Evolutionary conservation across 106 monocot genomes (phyloP).

Genomic region (Acorus calamus): DNA sequence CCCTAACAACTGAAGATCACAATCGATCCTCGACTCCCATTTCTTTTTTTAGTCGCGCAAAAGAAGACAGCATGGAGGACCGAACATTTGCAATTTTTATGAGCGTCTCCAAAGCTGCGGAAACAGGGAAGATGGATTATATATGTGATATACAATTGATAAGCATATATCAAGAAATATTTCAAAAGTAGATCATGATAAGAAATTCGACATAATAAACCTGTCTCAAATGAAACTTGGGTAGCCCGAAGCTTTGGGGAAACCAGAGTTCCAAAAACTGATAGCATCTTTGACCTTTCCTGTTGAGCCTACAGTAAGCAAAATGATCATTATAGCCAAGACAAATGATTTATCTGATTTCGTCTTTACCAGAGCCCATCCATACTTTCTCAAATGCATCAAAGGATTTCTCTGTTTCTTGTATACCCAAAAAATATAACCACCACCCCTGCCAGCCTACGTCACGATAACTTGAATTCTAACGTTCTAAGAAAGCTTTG

Average conservation of each 20-base stretch:
- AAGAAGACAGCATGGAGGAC: constrained; percentile 45
- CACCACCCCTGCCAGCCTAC: too few relatives aligned
- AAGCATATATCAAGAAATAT: not conserved
- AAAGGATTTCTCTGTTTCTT: not conserved
- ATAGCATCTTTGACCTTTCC: constrained; percentile 55
- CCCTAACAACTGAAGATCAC: too few relatives aligned
- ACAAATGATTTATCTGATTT: not conserved
- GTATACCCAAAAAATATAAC: not conserved
- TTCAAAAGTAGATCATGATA: too few relatives aligned
- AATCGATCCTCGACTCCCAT: not conserved
- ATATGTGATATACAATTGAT: not conserved
- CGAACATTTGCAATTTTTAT: constrained; percentile 56
- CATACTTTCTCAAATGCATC: too few relatives aligned
- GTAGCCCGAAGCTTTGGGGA: constrained; percentile 76
- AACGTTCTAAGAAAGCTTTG: not conserved
- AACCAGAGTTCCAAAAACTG: constrained; percentile 75
- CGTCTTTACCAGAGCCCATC: too few relatives aligned
- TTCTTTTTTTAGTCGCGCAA: constrained; percentile 21
- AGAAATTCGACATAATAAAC: constrained; percentile 10
- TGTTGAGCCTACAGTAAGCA: constrained; percentile 29
- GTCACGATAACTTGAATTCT: not conserved
- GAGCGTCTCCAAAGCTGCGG: constrained; percentile 56
- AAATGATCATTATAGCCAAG: not conserved
- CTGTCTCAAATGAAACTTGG: constrained; percentile 79
- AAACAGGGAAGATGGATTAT: not conserved